Conservation (phyloP, 306 rosid genomes). For the Quercus mongolica region DNA sequence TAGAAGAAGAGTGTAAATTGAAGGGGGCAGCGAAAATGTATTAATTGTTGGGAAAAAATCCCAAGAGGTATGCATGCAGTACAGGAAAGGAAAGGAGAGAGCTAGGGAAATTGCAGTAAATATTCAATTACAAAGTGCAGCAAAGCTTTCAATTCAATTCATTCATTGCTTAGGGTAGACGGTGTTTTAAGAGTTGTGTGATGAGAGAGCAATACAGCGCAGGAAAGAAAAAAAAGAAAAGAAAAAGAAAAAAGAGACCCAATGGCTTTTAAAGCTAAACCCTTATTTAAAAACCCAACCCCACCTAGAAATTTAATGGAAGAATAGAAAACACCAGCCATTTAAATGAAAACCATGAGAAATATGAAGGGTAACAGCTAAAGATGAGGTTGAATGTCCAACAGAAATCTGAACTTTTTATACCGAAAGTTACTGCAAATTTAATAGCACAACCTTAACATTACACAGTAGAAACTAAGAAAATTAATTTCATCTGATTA, state of each 20-base stretch:
- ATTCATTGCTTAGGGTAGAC: constrained; percentile 67
- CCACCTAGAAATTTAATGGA: constrained; percentile 33
- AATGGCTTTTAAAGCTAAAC: constrained; percentile 54
- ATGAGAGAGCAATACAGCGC: constrained; percentile 1
- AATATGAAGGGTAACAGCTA: constrained; percentile 35
- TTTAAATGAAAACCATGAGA: constrained; percentile 15
- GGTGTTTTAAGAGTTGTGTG: constrained; percentile 54
- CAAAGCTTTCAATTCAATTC: constrained; percentile 40
- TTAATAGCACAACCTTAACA: no score
- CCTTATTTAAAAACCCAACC: constrained; percentile 24
- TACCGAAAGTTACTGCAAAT: no score
- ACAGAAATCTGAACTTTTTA: no score
- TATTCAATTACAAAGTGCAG: constrained; percentile 58
- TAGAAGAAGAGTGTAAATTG: constrained; percentile 85
- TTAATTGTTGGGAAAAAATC: constrained; percentile 65
- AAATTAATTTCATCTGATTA: no score
- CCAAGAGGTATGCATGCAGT: constrained; percentile 61
- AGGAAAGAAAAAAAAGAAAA: no score
- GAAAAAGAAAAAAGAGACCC: constrained; percentile 19
- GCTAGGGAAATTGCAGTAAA: constrained; percentile 68
- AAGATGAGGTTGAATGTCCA: neutral
- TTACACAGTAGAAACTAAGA: no score
- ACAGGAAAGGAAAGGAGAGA: no score
- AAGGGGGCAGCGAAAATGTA: constrained; percentile 76
- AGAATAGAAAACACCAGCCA: neutral